Conservation (phyloP, 139 green algal species). For the Edaphochlamys debaryana region DNA sequence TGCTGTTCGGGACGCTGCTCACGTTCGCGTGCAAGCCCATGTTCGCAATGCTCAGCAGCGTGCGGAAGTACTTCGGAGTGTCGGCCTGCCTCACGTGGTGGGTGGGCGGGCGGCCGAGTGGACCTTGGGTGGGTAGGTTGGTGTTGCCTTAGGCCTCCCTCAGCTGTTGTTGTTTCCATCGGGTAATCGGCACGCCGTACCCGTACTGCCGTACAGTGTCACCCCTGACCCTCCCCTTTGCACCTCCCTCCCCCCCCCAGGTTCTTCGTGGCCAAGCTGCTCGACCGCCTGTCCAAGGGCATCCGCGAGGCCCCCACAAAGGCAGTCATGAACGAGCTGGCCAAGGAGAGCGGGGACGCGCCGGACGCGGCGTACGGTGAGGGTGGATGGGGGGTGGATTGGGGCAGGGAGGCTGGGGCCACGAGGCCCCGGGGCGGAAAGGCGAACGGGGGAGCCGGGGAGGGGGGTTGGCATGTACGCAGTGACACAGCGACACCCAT, state of each 20-base stretch:
- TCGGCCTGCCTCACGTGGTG: constrained; percentile 74
- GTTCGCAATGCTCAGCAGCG: constrained; percentile 69
- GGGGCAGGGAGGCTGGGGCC: no score
- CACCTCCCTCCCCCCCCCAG: not conserved
- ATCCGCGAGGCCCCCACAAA: constrained; percentile 86
- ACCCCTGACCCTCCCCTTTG: no score
- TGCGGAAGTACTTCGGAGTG: constrained; percentile 73
- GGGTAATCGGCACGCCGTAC: no score
- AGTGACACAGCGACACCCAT: no score
- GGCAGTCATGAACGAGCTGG: constrained; percentile 84
- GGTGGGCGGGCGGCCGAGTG: no score
- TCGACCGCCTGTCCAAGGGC: constrained; percentile 76
- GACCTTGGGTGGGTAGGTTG: no score
- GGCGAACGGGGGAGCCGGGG: no score
- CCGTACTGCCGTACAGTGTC: no score
- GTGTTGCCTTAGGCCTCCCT: no score
- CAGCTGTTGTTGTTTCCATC: no score
- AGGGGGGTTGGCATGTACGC: no score
- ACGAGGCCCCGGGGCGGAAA: no score
- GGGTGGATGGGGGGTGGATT: not conserved
- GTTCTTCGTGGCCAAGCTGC: constrained; percentile 76
- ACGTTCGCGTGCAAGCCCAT: constrained; percentile 88
- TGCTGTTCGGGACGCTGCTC: constrained; percentile 85
- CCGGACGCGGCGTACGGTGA: constrained; percentile 80
- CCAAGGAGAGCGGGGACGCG: constrained; percentile 70